A percentile compares a stretch with the other conserved stretches of the same genome.
Conservation (phyloP, 2,329 filamentous ascomycete genomes). For the Ascochyta clinopodiicola region DNA sequence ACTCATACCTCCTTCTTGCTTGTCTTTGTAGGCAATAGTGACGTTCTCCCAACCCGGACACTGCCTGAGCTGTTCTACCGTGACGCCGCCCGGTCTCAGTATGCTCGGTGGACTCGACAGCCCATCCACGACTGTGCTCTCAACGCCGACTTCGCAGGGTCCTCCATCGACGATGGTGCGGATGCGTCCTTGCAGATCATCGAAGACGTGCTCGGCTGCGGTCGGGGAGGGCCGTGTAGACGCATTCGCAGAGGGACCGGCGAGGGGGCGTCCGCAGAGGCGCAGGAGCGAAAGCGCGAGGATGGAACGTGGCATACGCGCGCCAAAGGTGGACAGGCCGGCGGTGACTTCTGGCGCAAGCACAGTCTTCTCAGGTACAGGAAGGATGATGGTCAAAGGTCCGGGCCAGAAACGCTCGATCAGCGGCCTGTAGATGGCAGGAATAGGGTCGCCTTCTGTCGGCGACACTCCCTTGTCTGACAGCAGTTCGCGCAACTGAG, state of each 20-base stretch:
- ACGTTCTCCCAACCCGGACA: conserved; percentile 84
- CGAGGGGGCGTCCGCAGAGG: conserved; percentile 77
- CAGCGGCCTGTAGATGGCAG: conserved; percentile 76
- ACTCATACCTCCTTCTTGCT: conserved; percentile 65
- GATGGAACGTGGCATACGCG: conserved; percentile 82
- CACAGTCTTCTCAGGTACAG: conserved; percentile 70
- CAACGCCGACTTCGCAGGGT: conserved; percentile 84
- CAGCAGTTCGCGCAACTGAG: conserved; percentile 74
- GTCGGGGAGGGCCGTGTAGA: conserved; percentile 94
- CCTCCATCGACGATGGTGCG: conserved; percentile 90
- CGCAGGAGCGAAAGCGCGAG: conserved; percentile 90
- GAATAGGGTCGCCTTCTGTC: conserved; percentile 59
- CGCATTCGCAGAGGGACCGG: conserved; percentile 92
- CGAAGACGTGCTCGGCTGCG: conserved; percentile 83
- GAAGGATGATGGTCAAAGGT: conserved; percentile 87
- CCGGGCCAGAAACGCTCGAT: conserved; percentile 92
- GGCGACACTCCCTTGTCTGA: conserved; percentile 21
- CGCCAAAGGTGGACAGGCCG: conserved; percentile 82
- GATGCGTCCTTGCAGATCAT: conserved; percentile 84
- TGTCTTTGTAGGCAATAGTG: conserved; percentile 78
- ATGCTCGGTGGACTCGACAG: conserved; percentile 81
- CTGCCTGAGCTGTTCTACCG: conserved; percentile 75
- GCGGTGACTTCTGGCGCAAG: conserved; percentile 94
- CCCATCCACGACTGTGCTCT: conserved; percentile 96
- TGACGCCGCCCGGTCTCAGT: conserved; percentile 84